Percentiles rank a stretch among this genome's conserved stretches.
These are phyloP conservation scores for Amanita thiersii DNA, from an alignment of 768 basidiomycete genomes.

Conservation along the genomic window DNA sequence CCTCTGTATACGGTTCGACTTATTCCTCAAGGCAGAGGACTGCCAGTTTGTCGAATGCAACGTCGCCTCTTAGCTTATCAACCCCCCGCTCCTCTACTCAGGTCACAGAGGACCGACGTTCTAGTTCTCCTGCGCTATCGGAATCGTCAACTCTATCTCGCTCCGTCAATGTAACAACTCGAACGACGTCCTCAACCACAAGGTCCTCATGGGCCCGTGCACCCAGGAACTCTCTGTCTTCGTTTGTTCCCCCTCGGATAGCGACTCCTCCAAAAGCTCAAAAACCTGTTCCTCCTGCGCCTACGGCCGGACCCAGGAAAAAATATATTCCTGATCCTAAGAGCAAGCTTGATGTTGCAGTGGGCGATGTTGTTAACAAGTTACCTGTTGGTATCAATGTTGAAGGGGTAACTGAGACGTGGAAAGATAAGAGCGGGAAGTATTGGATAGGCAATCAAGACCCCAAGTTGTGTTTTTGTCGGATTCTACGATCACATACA, in stretches of 20 bases:
- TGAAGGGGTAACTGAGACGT: constrained; percentile 73
- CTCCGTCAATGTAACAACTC: constrained; percentile 31
- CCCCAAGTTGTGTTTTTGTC: constrained; percentile 84
- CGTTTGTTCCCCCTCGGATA: constrained; percentile 25
- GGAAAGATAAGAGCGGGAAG: constrained; percentile 90
- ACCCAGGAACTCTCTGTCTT: constrained; percentile 53
- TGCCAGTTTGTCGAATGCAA: constrained; percentile 44
- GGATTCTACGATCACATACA: constrained; percentile 83
- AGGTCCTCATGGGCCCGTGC: constrained; percentile 59
- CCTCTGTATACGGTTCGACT: constrained; percentile 53
- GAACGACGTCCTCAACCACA: constrained; percentile 32
- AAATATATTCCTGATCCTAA: constrained; percentile 84
- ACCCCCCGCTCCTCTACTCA: constrained; percentile 34
- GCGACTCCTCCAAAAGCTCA: constrained; percentile 36
- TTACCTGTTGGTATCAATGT: constrained; percentile 80
- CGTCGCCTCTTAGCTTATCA: constrained; percentile 22
- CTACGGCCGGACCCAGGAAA: constrained; percentile 32
- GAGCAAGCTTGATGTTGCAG: constrained; percentile 86
- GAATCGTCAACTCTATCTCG: constrained; percentile 46
- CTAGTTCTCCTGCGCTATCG: constrained; percentile 55
- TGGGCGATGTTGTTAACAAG: constrained; percentile 87
- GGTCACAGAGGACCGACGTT: constrained; percentile 27
- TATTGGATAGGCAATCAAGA: constrained; percentile 96
- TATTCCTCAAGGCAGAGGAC: constrained; percentile 84
- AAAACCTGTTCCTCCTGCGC: constrained; percentile 16